Evolutionary conservation across 192 early-diverging fungal species (phyloP).

Genomic region (Backusella circina): DNA sequence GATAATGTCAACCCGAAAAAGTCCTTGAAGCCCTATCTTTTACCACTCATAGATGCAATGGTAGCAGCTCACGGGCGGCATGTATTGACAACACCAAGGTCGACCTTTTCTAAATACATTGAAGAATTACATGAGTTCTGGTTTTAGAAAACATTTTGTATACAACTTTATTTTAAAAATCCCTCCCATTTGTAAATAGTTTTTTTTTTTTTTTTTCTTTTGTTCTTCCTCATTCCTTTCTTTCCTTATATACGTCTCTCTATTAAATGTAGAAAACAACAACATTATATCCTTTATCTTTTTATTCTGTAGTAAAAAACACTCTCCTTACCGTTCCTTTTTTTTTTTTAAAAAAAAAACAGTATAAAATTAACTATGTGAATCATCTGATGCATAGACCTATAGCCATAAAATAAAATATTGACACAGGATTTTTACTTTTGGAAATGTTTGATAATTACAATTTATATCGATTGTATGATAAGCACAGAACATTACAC

Average conservation of each 20-base stretch:
- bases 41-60: conserved; percentile 33
- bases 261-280: background rate
- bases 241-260: background rate
- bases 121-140: conserved; percentile 13
- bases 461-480: background rate
- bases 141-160: background rate
- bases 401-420: background rate
- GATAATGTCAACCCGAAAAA: conserved; percentile 26
- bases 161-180: background rate
- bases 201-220: background rate
- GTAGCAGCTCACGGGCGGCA: conserved; percentile 21
- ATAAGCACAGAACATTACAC: background rate
- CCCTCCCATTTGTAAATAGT: background rate
- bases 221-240: background rate
- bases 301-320: background rate
- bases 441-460: background rate
- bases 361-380: background rate
- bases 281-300: background rate
- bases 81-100: conserved; percentile 20
- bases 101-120: conserved; percentile 34
- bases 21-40: conserved; percentile 1
- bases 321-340: background rate
- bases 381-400: background rate
- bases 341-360: background rate
- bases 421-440: background rate